phyloP scores from a whole-genome alignment of 2,329 filamentous ascomycete genomes.

The Phialophora expanda region DNA sequence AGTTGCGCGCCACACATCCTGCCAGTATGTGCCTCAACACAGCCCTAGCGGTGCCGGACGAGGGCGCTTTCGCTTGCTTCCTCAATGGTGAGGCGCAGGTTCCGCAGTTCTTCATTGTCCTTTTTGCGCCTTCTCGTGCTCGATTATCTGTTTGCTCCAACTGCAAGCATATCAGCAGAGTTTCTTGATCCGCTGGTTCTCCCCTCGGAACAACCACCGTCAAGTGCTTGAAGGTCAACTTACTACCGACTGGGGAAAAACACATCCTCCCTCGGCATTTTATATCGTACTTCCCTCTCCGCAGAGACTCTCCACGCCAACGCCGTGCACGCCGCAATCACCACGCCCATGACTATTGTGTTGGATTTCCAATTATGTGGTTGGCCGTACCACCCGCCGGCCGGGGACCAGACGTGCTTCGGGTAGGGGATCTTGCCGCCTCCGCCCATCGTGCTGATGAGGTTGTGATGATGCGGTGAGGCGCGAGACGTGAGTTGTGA shows the following conservation, averaged over 20 bases:
- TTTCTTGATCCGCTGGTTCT: not conserved
- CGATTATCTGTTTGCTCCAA: constrained; percentile 74
- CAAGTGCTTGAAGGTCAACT: constrained; percentile 46
- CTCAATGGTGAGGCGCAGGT: not conserved
- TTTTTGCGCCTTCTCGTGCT: constrained; percentile 65
- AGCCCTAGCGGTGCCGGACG: too few species aligned
- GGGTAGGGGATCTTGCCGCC: constrained; percentile 76
- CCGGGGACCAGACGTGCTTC: constrained; percentile 98
- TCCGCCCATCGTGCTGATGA: constrained; percentile 64
- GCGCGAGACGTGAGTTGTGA: not conserved
- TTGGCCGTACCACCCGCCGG: constrained; percentile 96
- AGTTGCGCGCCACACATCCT: not conserved
- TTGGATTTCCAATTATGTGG: constrained; percentile 95
- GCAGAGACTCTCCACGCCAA: constrained; percentile 75
- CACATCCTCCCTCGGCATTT: constrained; percentile 74
- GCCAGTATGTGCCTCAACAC: too few species aligned
- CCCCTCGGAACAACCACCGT: not conserved
- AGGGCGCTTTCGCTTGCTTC: not conserved
- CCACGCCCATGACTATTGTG: constrained; percentile 74
- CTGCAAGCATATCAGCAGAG: constrained; percentile 47
- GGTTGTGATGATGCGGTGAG: constrained; percentile 3
- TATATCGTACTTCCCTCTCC: constrained; percentile 72
- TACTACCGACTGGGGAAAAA: constrained; percentile 88
- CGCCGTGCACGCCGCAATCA: constrained; percentile 71
- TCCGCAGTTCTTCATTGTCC: constrained; percentile 30